A percentile compares a stretch with the other conserved stretches of the same genome.
Conservation (phyloP, 2,329 filamentous ascomycete species). For the Epichloe typhina region DNA sequence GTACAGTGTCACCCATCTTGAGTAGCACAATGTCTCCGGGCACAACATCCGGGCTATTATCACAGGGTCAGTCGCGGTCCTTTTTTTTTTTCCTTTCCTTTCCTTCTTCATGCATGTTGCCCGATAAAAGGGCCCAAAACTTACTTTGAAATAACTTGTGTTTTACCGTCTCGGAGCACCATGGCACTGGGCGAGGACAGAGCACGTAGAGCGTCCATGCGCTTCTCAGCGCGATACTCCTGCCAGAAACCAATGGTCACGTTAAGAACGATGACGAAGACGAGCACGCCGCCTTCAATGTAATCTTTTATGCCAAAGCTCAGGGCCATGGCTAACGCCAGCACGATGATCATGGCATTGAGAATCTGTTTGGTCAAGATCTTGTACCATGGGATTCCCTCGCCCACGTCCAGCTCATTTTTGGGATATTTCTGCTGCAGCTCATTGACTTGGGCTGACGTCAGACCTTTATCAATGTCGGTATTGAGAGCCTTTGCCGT, state of each 20-base stretch:
- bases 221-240: conserved; percentile 51
- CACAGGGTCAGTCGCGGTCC: neutral
- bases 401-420: conserved; percentile 59
- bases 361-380: conserved; percentile 60
- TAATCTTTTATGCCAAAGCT: conserved; percentile 54
- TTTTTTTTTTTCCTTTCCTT: neutral
- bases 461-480: conserved; percentile 54
- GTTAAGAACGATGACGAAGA: conserved; percentile 55
- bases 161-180: conserved; percentile 46
- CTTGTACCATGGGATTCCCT: conserved; percentile 55
- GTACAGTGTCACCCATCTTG: conserved; percentile 61
- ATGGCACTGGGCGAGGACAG: conserved; percentile 47
- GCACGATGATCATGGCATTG: conserved; percentile 67
- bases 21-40: conserved; percentile 58
- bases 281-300: conserved; percentile 54
- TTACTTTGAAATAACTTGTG: conserved; percentile 43
- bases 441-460: conserved; percentile 42
- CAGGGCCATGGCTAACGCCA: conserved; percentile 64
- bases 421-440: conserved; percentile 47
- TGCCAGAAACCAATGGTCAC: conserved; percentile 55
- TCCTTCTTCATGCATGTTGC: neutral
- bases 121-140: conserved; percentile 11
- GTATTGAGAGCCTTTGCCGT: conserved; percentile 50
- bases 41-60: conserved; percentile 48
- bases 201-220: conserved; percentile 50